Conservation (phyloP, 495 filamentous ascomycete genomes). For the Venustampulla echinocandica region DNA sequence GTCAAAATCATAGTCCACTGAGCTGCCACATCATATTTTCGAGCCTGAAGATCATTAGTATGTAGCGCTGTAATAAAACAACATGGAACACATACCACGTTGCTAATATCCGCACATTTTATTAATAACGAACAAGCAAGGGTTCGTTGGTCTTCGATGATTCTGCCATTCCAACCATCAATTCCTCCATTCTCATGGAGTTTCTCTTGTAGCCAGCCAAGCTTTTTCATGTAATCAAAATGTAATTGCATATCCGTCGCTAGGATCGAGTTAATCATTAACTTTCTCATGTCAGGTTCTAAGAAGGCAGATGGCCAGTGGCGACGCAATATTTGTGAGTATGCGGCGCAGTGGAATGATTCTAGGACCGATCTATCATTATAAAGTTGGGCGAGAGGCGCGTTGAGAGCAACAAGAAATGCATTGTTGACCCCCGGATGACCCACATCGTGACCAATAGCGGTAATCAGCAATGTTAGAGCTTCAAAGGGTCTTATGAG, state of each 20-base stretch:
- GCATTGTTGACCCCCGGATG: conserved; percentile 98
- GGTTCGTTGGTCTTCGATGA: conserved; percentile 60
- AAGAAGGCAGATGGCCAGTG: conserved; percentile 81
- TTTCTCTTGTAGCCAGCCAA: conserved; percentile 69
- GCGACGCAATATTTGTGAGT: conserved; percentile 87
- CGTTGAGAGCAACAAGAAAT: conserved; percentile 85
- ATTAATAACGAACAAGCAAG: conserved; percentile 82
- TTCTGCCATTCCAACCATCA: conserved; percentile 64
- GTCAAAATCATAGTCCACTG: conserved; percentile 87
- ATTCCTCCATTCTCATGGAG: conserved; percentile 51
- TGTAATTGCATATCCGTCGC: conserved; percentile 97
- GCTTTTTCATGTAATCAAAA: conserved; percentile 86
- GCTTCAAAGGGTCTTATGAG: conserved; percentile 78
- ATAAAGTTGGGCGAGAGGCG: conserved; percentile 93
- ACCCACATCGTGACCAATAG: conserved; percentile 94
- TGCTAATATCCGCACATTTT: conserved; percentile 98
- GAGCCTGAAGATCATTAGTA: conserved; percentile 47
- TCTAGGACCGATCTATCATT: conserved; percentile 96
- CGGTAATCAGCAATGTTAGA: conserved; percentile 81
- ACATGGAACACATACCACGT: conserved; percentile 78
- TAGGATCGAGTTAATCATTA: conserved; percentile 92
- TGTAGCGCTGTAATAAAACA: neutral
- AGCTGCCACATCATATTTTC: conserved; percentile 69
- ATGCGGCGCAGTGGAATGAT: conserved; percentile 95
- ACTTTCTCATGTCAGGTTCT: conserved; percentile 65